A percentile compares a stretch with the other conserved stretches of the same genome.
phyloP scores from a whole-genome alignment of 805 yeast genomes.

The Suhomyces kilbournensis region DNA sequence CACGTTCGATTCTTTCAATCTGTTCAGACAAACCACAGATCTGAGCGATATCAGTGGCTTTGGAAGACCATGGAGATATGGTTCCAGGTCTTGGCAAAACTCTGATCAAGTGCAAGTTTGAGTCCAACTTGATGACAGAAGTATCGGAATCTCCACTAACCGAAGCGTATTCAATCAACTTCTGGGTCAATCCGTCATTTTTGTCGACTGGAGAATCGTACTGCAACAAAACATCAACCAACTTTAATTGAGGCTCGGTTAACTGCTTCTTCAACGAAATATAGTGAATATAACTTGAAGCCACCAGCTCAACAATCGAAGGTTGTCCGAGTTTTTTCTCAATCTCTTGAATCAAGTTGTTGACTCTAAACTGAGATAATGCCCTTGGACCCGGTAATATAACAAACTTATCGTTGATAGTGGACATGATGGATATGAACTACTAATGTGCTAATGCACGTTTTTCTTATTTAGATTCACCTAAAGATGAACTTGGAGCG shows the following conservation, averaged over 20 bases:
- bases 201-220: conserved; percentile 69
- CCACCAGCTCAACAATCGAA: conserved; percentile 64
- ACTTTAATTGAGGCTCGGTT: conserved; percentile 39
- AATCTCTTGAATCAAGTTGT: conserved; percentile 67
- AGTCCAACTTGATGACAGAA: conserved; percentile 20
- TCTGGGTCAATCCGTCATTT: conserved; percentile 42
- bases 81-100: conserved; percentile 93
- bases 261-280: conserved; percentile 52
- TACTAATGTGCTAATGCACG: not conserved
- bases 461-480: not conserved
- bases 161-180: conserved; percentile 33
- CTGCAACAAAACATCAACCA: conserved; percentile 61
- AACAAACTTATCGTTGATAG: conserved; percentile 22
- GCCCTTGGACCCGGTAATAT: conserved; percentile 86
- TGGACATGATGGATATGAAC: conserved; percentile 10
- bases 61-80: conserved; percentile 98
- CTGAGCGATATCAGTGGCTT: conserved; percentile 90
- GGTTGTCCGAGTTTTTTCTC: conserved; percentile 61
- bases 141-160: conserved; percentile 23
- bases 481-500: not conserved
- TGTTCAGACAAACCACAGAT: conserved; percentile 77
- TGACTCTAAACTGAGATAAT: conserved; percentile 80
- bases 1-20: conserved; percentile 88
- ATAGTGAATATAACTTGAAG: conserved; percentile 79
- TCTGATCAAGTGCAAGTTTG: conserved; percentile 56